A percentile compares a stretch with the other conserved stretches of the same genome.
phyloP scores from a whole-genome alignment of 2,329 filamentous ascomycete genomes.

The Huntiella bhutanensis region DNA sequence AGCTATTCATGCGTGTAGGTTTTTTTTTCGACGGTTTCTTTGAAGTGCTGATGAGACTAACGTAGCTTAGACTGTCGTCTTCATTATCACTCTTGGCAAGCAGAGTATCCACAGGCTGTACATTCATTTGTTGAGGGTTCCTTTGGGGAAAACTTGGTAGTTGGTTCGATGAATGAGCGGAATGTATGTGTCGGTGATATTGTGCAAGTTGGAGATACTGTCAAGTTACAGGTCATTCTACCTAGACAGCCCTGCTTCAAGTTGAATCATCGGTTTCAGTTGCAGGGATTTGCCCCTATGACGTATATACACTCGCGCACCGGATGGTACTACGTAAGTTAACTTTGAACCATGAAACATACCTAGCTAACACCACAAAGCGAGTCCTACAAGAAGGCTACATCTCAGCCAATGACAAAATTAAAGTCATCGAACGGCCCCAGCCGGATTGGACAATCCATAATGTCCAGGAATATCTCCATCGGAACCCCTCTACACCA shows the following conservation, averaged over 20 bases:
- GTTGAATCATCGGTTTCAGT: constrained; percentile 46
- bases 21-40: neutral
- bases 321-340: constrained; percentile 39
- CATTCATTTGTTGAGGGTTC: constrained; percentile 35
- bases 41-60: neutral
- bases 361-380: neutral
- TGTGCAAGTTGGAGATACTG: constrained; percentile 29
- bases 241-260: constrained; percentile 50
- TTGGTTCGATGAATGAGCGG: constrained; percentile 37
- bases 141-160: constrained; percentile 48
- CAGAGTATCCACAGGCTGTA: constrained; percentile 31
- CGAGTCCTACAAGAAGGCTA: constrained; percentile 36
- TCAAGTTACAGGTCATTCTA: constrained; percentile 38
- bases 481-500: constrained; percentile 28
- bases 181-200: constrained; percentile 48
- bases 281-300: constrained; percentile 40
- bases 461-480: constrained; percentile 42
- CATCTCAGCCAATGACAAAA: constrained; percentile 36
- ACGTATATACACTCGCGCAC: constrained; percentile 39
- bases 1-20: constrained; percentile 38
- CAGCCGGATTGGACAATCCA: constrained; percentile 44
- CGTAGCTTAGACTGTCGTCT: constrained; percentile 32
- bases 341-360: neutral
- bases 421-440: constrained; percentile 33
- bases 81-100: constrained; percentile 37